Base-by-base conservation (phyloP, 2,329 filamentous ascomycete species). In the Microdochium paspali region DNA sequence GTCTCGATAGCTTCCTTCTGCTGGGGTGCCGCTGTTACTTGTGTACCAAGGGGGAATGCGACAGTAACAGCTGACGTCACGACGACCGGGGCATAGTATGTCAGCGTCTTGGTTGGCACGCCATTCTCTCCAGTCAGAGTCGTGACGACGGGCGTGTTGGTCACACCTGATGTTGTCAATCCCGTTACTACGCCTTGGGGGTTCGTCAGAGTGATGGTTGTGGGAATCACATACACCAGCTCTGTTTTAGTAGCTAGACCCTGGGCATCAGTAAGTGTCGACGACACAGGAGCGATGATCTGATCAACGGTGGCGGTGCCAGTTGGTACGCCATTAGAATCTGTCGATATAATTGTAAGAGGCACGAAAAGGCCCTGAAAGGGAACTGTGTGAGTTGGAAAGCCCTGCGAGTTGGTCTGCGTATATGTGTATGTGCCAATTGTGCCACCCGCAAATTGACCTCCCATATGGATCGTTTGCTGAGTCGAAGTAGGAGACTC, bases 321-420 rank as follows among this genome's bases (percentile, higher is more conserved):
- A 26, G 40, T 47, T 21, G 47, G 49, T 25, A 28, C 21, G 20
- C 50, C 50, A 39, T 43, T 47, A 21, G 30, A 28, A 40, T 47
- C 47, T 25, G 42, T 49, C 18, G 35, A 40, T 5, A 40, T 12
- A 18, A 40, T 18, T 3, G 35, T 40, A 12, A 40, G 3, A 20
- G 35, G 35, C 3, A 40, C 15, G 35, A 18, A 15, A 4, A 40
- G 15, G 3, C 35, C 35, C 6, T 40, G 10, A 20, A 40, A 40
- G 13, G 18, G 18, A 40, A 7, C 7, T 21, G 35, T 40, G 35
- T 40, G 35, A 6, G 35, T 40, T 3, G 35, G 35, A 21, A 40
- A 21, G 18, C 35, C 35, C 35, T 21, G 18, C 12, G 35, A 40
- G 18, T 40, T 40, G 13, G 35, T 40, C 12, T 40, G n/a, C 35